phyloP scores from a whole-genome alignment of 2,329 filamentous ascomycete species.

The Arthrobotrys entomopaga region DNA sequence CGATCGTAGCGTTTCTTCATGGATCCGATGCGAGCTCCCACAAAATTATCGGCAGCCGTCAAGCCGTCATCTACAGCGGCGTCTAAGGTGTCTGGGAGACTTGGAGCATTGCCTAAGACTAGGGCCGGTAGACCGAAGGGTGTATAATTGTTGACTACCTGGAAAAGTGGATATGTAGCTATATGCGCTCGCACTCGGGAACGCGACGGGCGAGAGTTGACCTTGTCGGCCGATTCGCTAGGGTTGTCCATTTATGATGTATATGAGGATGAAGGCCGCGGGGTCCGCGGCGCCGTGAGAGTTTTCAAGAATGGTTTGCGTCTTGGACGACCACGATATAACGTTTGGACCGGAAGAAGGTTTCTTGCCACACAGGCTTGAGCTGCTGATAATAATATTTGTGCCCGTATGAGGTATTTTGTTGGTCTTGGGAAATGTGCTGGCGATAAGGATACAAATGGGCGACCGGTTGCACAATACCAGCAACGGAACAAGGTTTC shows the following conservation, averaged over 20 bases:
- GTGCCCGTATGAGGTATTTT: too few species aligned
- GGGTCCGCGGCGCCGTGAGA: constrained; percentile 12
- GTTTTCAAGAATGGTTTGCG: too few species aligned
- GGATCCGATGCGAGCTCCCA: constrained; percentile 28
- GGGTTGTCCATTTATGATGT: constrained; percentile 6
- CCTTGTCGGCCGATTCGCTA: constrained; percentile 38
- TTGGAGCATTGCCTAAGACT: constrained; percentile 32
- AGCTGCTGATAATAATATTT: too few species aligned
- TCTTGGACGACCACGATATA: too few species aligned
- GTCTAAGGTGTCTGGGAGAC: constrained; percentile 46
- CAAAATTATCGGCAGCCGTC: constrained; percentile 39
- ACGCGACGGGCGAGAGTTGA: constrained; percentile 28
- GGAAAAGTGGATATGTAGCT: constrained; percentile 43
- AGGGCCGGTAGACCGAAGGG: constrained; percentile 44
- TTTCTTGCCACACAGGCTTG: too few species aligned
- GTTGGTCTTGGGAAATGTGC: too few species aligned
- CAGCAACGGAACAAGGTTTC: too few species aligned
- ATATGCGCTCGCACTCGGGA: constrained; percentile 42
- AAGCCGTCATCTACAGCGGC: constrained; percentile 34
- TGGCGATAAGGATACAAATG: too few species aligned
- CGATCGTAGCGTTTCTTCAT: constrained; percentile 43
- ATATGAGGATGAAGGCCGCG: not conserved
- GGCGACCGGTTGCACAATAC: too few species aligned
- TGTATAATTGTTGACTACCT: constrained; percentile 37
- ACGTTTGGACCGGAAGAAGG: too few species aligned